Evolutionary conservation across 805 yeast species (phyloP).

Genomic region (Candida parachauliodes): DNA sequence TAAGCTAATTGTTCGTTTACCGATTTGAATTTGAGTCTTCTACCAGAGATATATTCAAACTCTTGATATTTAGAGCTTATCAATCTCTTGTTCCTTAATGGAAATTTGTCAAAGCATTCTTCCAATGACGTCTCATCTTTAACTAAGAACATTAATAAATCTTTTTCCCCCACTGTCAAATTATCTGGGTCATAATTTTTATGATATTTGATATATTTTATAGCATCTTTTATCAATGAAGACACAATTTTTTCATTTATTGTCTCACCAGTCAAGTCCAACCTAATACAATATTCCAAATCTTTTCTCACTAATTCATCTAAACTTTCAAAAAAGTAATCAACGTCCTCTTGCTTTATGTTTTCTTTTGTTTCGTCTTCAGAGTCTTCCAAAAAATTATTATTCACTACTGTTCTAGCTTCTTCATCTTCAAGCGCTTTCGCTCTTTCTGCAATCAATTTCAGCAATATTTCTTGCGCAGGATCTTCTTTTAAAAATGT

Average conservation of each 20-base stretch:
- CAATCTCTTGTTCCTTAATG: slow-evolving; percentile 21
- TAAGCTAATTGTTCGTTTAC: slow-evolving; percentile 31
- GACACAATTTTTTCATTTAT: neutral
- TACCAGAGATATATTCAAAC: slow-evolving; percentile 18
- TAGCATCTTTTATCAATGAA: neutral
- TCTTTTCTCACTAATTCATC: neutral
- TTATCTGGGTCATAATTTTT: neutral
- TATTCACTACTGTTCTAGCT: slow-evolving; percentile 1
- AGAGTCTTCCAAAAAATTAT: slow-evolving; percentile 4
- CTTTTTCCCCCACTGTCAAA: slow-evolving; percentile 25
- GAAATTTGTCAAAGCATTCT: slow-evolving; percentile 16
- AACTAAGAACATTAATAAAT: slow-evolving; percentile 15
- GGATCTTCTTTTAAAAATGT: neutral
- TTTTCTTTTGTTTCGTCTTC: neutral
- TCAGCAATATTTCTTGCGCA: neutral
- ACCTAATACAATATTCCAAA: slow-evolving; percentile 4
- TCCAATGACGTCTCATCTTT: slow-evolving; percentile 13
- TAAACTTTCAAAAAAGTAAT: neutral
- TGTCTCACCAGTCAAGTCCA: slow-evolving; percentile 2
- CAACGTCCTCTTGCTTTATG: neutral
- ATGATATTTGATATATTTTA: neutral
- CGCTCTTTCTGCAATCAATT: slow-evolving; percentile 1
- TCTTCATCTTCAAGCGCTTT: neutral
- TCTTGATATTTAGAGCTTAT: slow-evolving; percentile 20
- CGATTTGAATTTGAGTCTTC: slow-evolving; percentile 27